Conservation (phyloP, 73 alveolate species). For the Breviolum minutum region DNA sequence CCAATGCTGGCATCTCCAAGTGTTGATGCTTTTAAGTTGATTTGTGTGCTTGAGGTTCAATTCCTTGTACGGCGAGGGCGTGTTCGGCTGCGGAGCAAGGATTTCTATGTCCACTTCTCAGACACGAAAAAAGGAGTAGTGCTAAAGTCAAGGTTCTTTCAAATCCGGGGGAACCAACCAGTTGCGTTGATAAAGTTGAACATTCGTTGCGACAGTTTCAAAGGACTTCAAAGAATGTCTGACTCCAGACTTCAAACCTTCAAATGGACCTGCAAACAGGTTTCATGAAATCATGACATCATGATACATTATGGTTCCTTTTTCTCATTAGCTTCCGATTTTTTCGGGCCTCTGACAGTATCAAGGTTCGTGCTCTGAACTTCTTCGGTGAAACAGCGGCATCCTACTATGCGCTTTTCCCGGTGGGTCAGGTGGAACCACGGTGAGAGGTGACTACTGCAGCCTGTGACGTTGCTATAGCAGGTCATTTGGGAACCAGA, state of each 20-base stretch:
- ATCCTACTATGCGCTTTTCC: constrained; percentile 74
- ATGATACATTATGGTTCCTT: background rate
- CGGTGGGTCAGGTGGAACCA: constrained; percentile 39
- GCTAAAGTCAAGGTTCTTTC: background rate
- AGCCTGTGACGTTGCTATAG: no score
- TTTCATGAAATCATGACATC: no score
- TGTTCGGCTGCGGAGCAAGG: constrained; percentile 45
- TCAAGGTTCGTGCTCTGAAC: constrained; percentile 39
- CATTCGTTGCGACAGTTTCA: no score
- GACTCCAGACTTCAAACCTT: no score
- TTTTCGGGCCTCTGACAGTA: no score
- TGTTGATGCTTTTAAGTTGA: no score
- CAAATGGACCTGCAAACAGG: no score
- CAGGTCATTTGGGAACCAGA: constrained; percentile 91
- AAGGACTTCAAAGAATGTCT: no score
- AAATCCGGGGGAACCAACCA: background rate
- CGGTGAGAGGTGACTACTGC: no score
- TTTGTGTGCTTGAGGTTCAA: constrained; percentile 23
- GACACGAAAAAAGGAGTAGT: background rate
- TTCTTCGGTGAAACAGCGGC: constrained; percentile 70
- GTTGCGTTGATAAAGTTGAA: no score
- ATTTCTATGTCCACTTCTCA: constrained; percentile 18
- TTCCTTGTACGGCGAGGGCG: constrained; percentile 82
- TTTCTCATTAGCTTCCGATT: background rate
- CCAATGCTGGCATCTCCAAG: no score